phyloP scores from a whole-genome alignment of 345 rosid species.

The Firmiana major region DNA sequence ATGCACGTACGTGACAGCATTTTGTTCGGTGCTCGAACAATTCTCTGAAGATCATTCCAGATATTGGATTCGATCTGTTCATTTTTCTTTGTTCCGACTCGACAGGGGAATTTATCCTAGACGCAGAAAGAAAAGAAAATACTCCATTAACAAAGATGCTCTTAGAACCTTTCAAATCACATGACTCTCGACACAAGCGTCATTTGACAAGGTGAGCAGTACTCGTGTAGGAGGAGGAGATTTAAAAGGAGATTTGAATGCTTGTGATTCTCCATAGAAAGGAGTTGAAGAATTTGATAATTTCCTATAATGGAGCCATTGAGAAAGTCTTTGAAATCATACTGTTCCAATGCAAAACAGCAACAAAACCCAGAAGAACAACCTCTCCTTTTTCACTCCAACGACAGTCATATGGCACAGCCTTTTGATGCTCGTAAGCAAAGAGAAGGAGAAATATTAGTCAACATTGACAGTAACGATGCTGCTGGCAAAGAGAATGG shows the following conservation, averaged over 20 bases:
- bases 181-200: neutral
- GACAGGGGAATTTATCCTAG: neutral
- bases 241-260: neutral
- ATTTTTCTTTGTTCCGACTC: neutral
- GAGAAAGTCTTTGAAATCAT: conserved; percentile 24
- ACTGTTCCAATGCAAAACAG: conserved; percentile 15
- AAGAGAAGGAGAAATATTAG: conserved; percentile 20
- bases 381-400: conserved; percentile 13
- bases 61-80: neutral
- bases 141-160: neutral
- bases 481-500: conserved; percentile 4
- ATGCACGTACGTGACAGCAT: neutral
- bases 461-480: conserved; percentile 24
- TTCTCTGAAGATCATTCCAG: neutral
- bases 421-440: neutral
- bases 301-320: conserved; percentile 19
- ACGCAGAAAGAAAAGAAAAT: neutral
- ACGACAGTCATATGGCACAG: conserved; percentile 3
- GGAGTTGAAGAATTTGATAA: neutral
- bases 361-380: conserved; percentile 14
- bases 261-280: neutral
- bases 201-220: neutral
- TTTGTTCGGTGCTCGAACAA: neutral
- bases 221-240: neutral
- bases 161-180: too few relatives aligned